A percentile compares a stretch with the other conserved stretches of the same genome.
Conservation (phyloP, 768 basidiomycete species). For the Lactarius quietus region DNA sequence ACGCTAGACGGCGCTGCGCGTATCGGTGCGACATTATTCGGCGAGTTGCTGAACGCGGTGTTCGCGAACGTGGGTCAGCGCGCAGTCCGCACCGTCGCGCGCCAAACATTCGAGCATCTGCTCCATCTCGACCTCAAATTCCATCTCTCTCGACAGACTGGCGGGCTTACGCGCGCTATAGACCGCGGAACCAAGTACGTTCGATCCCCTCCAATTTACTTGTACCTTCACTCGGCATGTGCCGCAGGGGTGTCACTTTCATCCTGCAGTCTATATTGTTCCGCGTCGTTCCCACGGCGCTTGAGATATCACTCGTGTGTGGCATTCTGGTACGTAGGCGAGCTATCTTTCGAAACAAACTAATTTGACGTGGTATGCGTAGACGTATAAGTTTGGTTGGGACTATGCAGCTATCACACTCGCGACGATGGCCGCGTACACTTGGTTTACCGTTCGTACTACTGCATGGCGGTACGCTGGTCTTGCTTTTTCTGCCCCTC, state of each 20-base stretch:
- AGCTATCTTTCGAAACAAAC: not conserved
- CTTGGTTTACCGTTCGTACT: constrained; percentile 95
- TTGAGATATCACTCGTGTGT: constrained; percentile 96
- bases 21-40: constrained; percentile 84
- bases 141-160: constrained; percentile 90
- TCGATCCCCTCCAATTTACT: constrained; percentile 23
- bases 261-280: constrained; percentile 90
- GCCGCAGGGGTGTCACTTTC: constrained; percentile 89
- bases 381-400: constrained; percentile 98
- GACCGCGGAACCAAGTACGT: constrained; percentile 93
- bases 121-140: constrained; percentile 88
- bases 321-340: constrained; percentile 76
- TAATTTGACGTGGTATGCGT: constrained; percentile 3
- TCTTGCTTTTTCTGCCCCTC: not conserved
- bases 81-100: constrained; percentile 90
- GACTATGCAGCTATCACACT: constrained; percentile 92
- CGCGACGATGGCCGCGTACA: constrained; percentile 82
- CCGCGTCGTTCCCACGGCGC: constrained; percentile 90
- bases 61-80: constrained; percentile 95
- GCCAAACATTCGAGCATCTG: constrained; percentile 94
- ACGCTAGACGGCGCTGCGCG: constrained; percentile 82
- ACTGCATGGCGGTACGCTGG: constrained; percentile 84
- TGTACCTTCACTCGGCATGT: not conserved
- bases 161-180: constrained; percentile 93
- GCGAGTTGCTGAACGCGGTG: constrained; percentile 90